phyloP scores from a whole-genome alignment of 108 stramenopile species.

The Parietichytrium sp. region DNA sequence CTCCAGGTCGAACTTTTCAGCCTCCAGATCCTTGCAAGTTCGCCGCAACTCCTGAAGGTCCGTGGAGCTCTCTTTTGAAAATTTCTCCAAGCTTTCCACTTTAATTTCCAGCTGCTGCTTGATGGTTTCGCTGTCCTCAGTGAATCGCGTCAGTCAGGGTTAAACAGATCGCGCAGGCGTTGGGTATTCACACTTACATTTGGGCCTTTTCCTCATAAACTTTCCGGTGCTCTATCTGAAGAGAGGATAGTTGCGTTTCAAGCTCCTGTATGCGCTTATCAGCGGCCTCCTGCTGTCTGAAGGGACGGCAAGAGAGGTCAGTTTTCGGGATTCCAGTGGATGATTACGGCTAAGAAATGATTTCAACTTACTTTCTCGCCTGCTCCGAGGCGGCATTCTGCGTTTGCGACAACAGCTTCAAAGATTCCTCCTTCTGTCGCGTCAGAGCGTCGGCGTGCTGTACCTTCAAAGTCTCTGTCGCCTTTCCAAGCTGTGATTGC shows the following conservation, averaged over 20 bases:
- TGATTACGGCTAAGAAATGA: no score
- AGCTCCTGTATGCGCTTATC: conserved; percentile 7
- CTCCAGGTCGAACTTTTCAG: background rate
- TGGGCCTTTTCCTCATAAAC: conserved; percentile 35
- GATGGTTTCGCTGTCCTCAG: background rate
- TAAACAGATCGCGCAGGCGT: no score
- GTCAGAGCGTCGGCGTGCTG: background rate
- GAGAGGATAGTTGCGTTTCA: background rate
- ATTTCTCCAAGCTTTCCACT: background rate
- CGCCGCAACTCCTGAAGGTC: background rate
- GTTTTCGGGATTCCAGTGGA: no score
- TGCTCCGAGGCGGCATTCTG: conserved; percentile 25
- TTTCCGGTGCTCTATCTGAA: conserved; percentile 25
- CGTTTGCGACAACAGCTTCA: conserved; percentile 21
- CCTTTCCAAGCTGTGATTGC: background rate
- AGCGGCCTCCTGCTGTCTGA: conserved; percentile 24
- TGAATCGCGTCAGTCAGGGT: no score
- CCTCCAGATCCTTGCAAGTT: background rate
- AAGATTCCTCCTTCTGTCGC: conserved; percentile 32
- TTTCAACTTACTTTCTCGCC: no score
- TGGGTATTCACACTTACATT: no score
- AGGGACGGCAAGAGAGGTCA: no score
- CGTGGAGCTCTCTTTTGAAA: background rate
- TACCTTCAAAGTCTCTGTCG: background rate
- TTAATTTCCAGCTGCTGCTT: conserved; percentile 12